Evolutionary conservation across 768 basidiomycete species (phyloP), one percentile per base, ranked within the genome.

Genomic region (Lentinus tigrinus): DNA sequence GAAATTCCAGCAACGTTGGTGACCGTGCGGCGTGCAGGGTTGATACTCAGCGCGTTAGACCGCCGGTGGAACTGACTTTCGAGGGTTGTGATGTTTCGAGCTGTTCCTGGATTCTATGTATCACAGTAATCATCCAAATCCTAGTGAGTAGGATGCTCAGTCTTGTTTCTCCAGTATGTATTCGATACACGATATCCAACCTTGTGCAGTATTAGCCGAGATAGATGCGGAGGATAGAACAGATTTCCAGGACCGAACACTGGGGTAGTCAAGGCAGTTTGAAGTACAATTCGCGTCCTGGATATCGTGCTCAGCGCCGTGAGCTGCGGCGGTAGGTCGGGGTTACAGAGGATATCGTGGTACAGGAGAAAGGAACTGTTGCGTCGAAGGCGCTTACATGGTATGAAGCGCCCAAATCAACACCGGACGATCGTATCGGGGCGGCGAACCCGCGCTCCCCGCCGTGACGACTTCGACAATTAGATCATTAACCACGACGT

Each of bases 391-490:
- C 47, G 56, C 48, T 40, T 42, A 39, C 52, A 43, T 46, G 46
- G n/a, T 39, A 19, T 39, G 27, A 40, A 42, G 54, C 37, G 47
- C 47, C 38, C 24, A 7, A 42, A 24, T 19, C 8, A 5, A 23
- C 21, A 3, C 19, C 24, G 3, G 21, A 7, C 21, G 43, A 46
- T 46, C 8, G 23, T 23, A 46, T 46, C 43, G 43, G 43, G 43
- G 21, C 43, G 21, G n/a, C 14, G 39, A 11, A 16, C 7, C 34
- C 43, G 58, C 47, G 16, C 47, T 43, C 39, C 43, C 47, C 52
- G 57, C 19, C 34, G 47, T 31, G 36, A 54, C 52, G 47, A 50
- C 44, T 23, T 21, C 57, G 47, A 48, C 52, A 27, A 42, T 52
- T 38, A 38, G 40, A 46, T 46, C 14, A 46, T n/a, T 19, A 44